A percentile compares a stretch with the other conserved stretches of the same genome.
Conservation (phyloP, 2,329 filamentous ascomycete genomes). For the Mycosphaerella arachidis region DNA sequence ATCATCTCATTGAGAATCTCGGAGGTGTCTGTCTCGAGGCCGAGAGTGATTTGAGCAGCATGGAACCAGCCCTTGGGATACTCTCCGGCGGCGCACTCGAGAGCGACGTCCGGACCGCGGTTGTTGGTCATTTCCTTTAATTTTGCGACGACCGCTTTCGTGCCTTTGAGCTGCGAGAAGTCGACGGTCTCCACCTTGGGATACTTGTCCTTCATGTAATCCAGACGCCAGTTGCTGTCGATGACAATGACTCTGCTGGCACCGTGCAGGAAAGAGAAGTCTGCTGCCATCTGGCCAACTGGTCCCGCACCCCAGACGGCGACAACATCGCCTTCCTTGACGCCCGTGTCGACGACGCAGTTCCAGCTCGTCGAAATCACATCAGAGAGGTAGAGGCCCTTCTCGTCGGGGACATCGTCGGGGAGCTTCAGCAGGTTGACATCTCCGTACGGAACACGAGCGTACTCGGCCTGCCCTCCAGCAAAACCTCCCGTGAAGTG, state of each 20-base stretch:
- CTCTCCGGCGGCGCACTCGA: slow-evolving; percentile 64
- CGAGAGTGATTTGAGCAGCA: slow-evolving; percentile 56
- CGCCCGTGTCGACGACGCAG: slow-evolving; percentile 74
- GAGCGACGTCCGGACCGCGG: slow-evolving; percentile 65
- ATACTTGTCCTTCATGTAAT: slow-evolving; percentile 62
- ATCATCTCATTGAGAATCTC: slow-evolving; percentile 80
- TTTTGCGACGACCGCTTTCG: slow-evolving; percentile 61
- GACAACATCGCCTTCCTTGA: slow-evolving; percentile 71
- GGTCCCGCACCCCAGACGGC: slow-evolving; percentile 85
- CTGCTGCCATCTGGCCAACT: slow-evolving; percentile 73
- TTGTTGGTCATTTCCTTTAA: slow-evolving; percentile 70
- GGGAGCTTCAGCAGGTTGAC: slow-evolving; percentile 78
- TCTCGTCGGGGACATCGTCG: slow-evolving; percentile 76
- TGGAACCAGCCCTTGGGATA: slow-evolving; percentile 60
- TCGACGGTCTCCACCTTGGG: slow-evolving; percentile 65
- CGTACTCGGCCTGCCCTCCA: slow-evolving; percentile 82
- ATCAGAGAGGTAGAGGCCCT: slow-evolving; percentile 75
- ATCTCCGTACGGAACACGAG: slow-evolving; percentile 74
- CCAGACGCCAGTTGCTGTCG: slow-evolving; percentile 67
- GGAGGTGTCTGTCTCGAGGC: slow-evolving; percentile 78
- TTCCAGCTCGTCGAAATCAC: slow-evolving; percentile 77
- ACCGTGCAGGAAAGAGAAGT: slow-evolving; percentile 64
- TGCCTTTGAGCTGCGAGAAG: slow-evolving; percentile 58
- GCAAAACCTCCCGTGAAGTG: slow-evolving; percentile 83
- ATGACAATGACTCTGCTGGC: slow-evolving; percentile 74